Conservation (phyloP, 2,329 filamentous ascomycete species). For the Sporothrix humicola region DNA sequence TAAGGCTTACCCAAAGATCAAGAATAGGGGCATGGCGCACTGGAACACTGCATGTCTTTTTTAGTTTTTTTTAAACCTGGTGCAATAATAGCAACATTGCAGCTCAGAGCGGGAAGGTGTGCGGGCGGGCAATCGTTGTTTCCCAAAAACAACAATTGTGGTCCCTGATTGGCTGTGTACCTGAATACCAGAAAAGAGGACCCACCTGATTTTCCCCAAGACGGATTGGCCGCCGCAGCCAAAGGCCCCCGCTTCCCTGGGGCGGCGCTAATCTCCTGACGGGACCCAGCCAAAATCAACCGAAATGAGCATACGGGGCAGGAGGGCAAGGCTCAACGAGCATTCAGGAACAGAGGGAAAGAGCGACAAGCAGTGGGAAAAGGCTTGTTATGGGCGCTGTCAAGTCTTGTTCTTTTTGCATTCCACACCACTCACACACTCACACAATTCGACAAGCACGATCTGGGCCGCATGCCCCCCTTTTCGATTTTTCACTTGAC, state of each 20-base stretch:
- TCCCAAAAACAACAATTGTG: slow-evolving; percentile 3
- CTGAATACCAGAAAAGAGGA: not conserved
- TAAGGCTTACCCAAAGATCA: slow-evolving; percentile 1
- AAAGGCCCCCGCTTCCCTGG: slow-evolving; percentile 24
- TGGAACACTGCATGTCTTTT: not conserved
- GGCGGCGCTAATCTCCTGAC: slow-evolving; percentile 37
- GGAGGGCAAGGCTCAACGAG: slow-evolving; percentile 1
- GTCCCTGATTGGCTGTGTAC: slow-evolving; percentile 30
- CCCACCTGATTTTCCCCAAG: slow-evolving; percentile 26
- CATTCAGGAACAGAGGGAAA: not conserved
- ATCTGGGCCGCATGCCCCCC: not conserved
- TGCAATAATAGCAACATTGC: slow-evolving; percentile 28
- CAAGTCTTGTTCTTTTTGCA: slow-evolving; percentile 1
- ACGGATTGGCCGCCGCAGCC: slow-evolving; percentile 31
- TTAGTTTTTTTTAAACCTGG: not conserved
- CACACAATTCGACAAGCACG: not conserved
- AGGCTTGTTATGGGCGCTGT: slow-evolving; percentile 3
- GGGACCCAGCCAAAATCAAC: slow-evolving; percentile 33
- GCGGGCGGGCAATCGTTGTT: slow-evolving; percentile 28
- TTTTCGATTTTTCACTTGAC: slow-evolving; percentile 4
- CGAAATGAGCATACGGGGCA: slow-evolving; percentile 37
- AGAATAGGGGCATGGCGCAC: not conserved
- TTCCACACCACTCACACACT: slow-evolving; percentile 15
- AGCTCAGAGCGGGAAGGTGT: slow-evolving; percentile 21
- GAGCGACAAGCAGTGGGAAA: not conserved